Percentiles rank a stretch among this genome's conserved stretches.
Evolutionary conservation across 164 flowering plant genomes (phyloP).

Genomic region (Nymphaea colorata): DNA sequence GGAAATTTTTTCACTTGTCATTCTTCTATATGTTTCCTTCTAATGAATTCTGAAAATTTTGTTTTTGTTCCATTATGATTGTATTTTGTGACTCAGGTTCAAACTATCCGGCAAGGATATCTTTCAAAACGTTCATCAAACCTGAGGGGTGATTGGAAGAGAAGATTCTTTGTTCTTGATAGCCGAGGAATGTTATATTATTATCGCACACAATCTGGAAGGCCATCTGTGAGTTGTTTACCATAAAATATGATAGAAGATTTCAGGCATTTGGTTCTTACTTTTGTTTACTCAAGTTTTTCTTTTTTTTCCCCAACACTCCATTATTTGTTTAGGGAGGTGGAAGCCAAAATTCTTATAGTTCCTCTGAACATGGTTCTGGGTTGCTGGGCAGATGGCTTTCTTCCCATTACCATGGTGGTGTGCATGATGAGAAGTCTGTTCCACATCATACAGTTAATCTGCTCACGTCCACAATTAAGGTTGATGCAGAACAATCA

Average conservation of each 20-base stretch:
- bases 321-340: constrained; percentile 29
- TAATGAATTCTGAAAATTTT: neutral
- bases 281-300: no score
- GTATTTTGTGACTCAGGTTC: constrained; percentile 45
- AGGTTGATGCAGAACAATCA: constrained; percentile 78
- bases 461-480: constrained; percentile 86
- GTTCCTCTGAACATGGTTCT: constrained; percentile 58
- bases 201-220: constrained; percentile 66
- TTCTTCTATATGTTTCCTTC: neutral
- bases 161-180: constrained; percentile 93
- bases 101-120: constrained; percentile 95
- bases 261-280: neutral
- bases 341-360: constrained; percentile 38
- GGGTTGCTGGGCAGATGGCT: constrained; percentile 93
- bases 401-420: constrained; percentile 85
- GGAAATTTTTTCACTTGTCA: no score
- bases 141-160: constrained; percentile 93
- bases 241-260: neutral
- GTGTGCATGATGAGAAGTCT: constrained; percentile 89
- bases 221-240: constrained; percentile 56
- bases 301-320: neutral
- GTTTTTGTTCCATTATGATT: no score
- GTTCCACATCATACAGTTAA: constrained; percentile 94
- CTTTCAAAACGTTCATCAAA: constrained; percentile 93
- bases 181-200: constrained; percentile 94